phyloP scores from a whole-genome alignment of 1,139 yeast genomes.

The Suhomyces coccinellae region DNA sequence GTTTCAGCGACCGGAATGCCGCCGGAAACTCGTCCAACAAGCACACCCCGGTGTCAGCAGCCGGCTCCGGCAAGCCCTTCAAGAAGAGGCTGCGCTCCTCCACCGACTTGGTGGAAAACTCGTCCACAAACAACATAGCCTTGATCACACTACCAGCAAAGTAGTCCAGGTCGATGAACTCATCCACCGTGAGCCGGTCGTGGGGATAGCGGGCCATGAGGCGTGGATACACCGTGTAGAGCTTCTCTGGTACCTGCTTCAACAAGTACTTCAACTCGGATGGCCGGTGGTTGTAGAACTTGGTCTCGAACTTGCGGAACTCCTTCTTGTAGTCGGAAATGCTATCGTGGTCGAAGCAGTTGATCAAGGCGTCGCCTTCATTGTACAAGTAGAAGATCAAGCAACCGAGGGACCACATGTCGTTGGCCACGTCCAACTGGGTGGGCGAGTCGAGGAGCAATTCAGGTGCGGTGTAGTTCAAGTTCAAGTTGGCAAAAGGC shows the following conservation, averaged over 20 bases:
- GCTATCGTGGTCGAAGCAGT: slow-evolving; percentile 49
- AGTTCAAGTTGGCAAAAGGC: slow-evolving; percentile 73
- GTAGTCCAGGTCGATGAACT: slow-evolving; percentile 52
- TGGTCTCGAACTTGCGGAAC: slow-evolving; percentile 40
- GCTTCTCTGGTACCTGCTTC: slow-evolving; percentile 40
- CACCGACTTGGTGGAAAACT: slow-evolving; percentile 70
- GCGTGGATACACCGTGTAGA: slow-evolving; percentile 34
- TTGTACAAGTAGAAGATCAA: slow-evolving; percentile 67
- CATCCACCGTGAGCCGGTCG: slow-evolving; percentile 49
- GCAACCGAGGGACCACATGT: slow-evolving; percentile 80
- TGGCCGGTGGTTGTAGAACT: slow-evolving; percentile 45
- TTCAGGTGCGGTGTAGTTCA: slow-evolving; percentile 80
- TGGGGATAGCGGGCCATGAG: slow-evolving; percentile 45
- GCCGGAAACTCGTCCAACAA: slow-evolving; percentile 71
- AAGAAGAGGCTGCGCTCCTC: slow-evolving; percentile 72
- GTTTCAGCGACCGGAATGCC: slow-evolving; percentile 65
- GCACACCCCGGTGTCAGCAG: slow-evolving; percentile 22
- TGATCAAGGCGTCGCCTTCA: slow-evolving; percentile 46
- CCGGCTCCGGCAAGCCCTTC: slow-evolving; percentile 52
- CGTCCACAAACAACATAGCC: slow-evolving; percentile 81
- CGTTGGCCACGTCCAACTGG: slow-evolving; percentile 64
- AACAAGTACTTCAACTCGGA: slow-evolving; percentile 50
- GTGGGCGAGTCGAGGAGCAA: slow-evolving; percentile 55
- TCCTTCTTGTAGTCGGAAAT: slow-evolving; percentile 50
- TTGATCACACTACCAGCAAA: slow-evolving; percentile 83